Percentiles rank a stretch among this genome's conserved stretches.
phyloP scores from a whole-genome alignment of 2,329 filamentous ascomycete genomes.

The Teratosphaeria zuluensis region DNA sequence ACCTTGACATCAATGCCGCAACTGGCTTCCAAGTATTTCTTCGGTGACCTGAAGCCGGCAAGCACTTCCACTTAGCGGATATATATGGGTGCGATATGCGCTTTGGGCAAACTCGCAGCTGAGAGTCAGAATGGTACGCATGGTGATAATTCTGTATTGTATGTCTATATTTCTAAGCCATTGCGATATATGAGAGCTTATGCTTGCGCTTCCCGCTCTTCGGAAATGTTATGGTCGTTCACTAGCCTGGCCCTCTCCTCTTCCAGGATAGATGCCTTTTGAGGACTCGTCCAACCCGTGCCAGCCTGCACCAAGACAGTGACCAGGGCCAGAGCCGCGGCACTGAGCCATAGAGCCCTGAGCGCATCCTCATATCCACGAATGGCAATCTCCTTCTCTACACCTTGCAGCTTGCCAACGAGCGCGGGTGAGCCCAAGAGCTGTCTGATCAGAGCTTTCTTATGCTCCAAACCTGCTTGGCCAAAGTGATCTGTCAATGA shows the following conservation, averaged over 20 bases:
- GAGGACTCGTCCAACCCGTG: conserved; percentile 42
- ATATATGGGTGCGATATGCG: too few relatives aligned
- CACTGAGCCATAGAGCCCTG: conserved; percentile 43
- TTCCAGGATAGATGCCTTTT: neutral
- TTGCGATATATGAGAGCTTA: neutral
- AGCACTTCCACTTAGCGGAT: too few relatives aligned
- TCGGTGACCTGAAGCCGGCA: too few relatives aligned
- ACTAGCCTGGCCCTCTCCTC: neutral
- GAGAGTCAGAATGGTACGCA: too few relatives aligned
- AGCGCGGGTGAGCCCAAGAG: conserved; percentile 51
- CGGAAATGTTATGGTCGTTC: neutral
- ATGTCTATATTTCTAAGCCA: too few relatives aligned
- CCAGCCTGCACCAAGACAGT: conserved; percentile 47
- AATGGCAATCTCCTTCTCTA: conserved; percentile 43
- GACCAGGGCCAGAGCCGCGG: conserved; percentile 38
- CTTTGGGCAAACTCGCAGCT: too few relatives aligned
- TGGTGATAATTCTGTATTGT: too few relatives aligned
- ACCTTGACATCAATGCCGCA: too few relatives aligned
- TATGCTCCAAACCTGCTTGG: conserved; percentile 30
- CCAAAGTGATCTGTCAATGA: conserved; percentile 50
- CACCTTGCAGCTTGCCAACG: conserved; percentile 40
- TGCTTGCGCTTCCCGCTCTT: neutral
- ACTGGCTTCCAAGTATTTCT: too few relatives aligned
- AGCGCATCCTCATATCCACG: conserved; percentile 46
- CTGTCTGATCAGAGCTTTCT: conserved; percentile 41